Base-by-base conservation (phyloP, 805 yeast species). In the Yarrowia porcina region DNA sequence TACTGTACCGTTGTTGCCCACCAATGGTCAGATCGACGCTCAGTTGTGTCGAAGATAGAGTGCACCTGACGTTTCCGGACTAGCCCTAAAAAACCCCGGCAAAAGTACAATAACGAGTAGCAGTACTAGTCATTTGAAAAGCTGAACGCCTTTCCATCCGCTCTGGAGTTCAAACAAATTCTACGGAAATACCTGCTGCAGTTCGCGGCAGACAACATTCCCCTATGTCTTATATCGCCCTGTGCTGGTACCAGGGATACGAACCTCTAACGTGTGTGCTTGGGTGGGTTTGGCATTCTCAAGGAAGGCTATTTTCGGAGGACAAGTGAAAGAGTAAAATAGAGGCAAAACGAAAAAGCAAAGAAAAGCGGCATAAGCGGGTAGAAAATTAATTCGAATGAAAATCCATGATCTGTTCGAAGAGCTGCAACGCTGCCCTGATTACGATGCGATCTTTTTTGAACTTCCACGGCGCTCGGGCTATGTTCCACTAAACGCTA, bases 261-360 rank as follows among this genome's bases (percentile, higher is more conserved):
- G n/a, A n/a, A n/a, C 15, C 45, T 21, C 28, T 18, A 41, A 41
- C 28, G 45, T 21, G 42, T 20, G 45, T 2, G 33, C 33, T 27
- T 44, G n/a, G 11, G 17, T 44, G n/a, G n/a, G n/a, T 25, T 27
- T 44, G 49, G 50, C 50, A 44, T 44, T 44, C 50, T n/a, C 11
- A 42, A 35, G 20, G 28, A 44, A 44, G 50, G 50, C 35, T 44
- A 44, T 27, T 27, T 44, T 13, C 10, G 15, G 21, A 25, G 23
- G 35, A 44, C 33, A 44, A 27, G 35, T 33, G 35, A 28, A 44
- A 28, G 21, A 42, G 27, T 32, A 17, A 42, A 42, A 42, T 42
- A 10, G 49, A 25, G 49, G 21, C 18, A 42, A 17, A 44, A 44
- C 6, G 23, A 21, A 44, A 44, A 44, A 27, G n/a, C 30, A 42